Evolutionary conservation across 176 grass and related monocot species (phyloP).

Genomic region (Alopecurus myosuroides): DNA sequence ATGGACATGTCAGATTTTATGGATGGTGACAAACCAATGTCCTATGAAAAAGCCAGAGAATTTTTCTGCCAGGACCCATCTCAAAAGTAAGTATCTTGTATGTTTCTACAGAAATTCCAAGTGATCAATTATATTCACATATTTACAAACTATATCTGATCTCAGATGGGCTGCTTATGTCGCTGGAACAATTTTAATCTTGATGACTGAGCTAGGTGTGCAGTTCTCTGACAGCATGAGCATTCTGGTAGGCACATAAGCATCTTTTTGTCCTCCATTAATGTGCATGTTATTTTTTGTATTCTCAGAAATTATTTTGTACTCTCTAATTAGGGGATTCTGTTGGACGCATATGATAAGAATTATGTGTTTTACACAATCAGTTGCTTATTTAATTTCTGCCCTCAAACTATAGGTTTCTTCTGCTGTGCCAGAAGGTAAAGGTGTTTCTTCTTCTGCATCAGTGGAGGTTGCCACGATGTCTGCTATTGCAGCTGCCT

Average conservation of each 20-base stretch:
- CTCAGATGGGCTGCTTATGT: conserved; percentile 81
- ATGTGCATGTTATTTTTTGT: background rate
- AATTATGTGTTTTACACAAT: background rate
- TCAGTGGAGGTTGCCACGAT: conserved; percentile 87
- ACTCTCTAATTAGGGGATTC: background rate
- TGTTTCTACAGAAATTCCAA: background rate
- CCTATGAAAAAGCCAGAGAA: conserved; percentile 51
- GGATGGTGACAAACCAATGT: conserved; percentile 56
- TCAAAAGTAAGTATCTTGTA: conserved; percentile 43
- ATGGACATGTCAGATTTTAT: conserved; percentile 69
- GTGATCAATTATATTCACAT: conserved; percentile 18
- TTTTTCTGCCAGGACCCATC: conserved; percentile 62
- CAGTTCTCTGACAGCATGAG: conserved; percentile 64
- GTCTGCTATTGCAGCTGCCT: conserved; percentile 77
- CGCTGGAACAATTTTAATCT: conserved; percentile 74
- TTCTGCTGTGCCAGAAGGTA: conserved; percentile 94
- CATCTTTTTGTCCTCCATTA: background rate
- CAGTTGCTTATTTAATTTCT: conserved; percentile 19
- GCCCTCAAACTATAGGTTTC: conserved; percentile 62
- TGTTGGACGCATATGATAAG: background rate
- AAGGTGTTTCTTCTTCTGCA: conserved; percentile 98
- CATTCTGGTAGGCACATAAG: conserved; percentile 51
- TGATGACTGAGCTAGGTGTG: conserved; percentile 73
- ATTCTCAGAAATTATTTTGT: background rate
- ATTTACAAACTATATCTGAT: conserved; percentile 6